phyloP scores from a whole-genome alignment of 164 flowering plant species.

The Amborella trichopoda region DNA sequence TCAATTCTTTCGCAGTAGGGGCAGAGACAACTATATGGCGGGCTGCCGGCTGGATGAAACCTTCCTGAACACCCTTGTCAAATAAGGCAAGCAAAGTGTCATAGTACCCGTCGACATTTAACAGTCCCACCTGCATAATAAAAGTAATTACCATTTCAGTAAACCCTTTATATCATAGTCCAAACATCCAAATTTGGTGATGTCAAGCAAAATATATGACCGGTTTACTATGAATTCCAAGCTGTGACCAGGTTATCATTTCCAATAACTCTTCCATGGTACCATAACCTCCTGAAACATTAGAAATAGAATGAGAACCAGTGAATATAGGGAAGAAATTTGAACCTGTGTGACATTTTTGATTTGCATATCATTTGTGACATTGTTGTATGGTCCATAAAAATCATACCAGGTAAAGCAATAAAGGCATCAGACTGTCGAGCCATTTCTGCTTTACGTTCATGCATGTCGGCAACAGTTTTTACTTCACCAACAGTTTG shows the following conservation, averaged over 20 bases:
- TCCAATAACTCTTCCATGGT: slow-evolving; percentile 91
- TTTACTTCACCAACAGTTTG: slow-evolving; percentile 73
- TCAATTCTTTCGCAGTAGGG: slow-evolving; percentile 65
- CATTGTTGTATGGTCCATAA: no score
- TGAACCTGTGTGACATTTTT: neutral
- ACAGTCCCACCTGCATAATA: slow-evolving; percentile 56
- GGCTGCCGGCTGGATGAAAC: slow-evolving; percentile 81
- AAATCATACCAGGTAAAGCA: slow-evolving; percentile 92
- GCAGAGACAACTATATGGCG: slow-evolving; percentile 76
- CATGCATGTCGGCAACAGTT: slow-evolving; percentile 78
- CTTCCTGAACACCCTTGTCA: slow-evolving; percentile 81
- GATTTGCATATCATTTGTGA: no score
- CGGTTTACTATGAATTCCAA: slow-evolving; percentile 87
- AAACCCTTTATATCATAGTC: neutral
- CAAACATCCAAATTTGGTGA: neutral
- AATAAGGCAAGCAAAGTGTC: slow-evolving; percentile 63
- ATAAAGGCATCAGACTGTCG: slow-evolving; percentile 78
- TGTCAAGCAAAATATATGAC: slow-evolving; percentile 20
- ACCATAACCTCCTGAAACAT: slow-evolving; percentile 77
- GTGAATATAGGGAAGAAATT: no score
- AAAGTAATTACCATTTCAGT: neutral
- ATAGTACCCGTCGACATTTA: slow-evolving; percentile 88
- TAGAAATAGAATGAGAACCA: neutral
- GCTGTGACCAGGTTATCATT: slow-evolving; percentile 93
- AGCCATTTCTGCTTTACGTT: slow-evolving; percentile 86